Base-by-base conservation (phyloP, 1,139 yeast species). In the Yamadazyma buinensis region DNA sequence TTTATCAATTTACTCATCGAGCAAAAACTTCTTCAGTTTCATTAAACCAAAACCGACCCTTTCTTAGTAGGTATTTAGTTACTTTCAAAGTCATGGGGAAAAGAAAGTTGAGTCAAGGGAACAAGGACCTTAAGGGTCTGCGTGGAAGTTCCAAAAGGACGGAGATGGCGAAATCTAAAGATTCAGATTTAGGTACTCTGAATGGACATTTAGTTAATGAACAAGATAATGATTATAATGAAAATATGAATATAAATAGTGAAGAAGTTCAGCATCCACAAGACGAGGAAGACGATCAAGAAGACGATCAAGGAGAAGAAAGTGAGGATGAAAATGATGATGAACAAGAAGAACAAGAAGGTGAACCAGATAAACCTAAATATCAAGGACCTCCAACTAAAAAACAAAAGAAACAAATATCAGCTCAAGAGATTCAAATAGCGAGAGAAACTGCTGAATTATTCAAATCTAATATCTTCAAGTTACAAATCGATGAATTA, bases 381-480 rank as follows among this genome's bases (percentile, higher is more conserved):
- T 21, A 33, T 13, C 15, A 32, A 10, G 41, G 39, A 3, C 56
- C 48, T 15, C 59, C 62, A 5, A 55, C 60, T n/a, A 44, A 45
- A 28, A 66, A 61, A 39, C 70, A 63, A 37, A 55, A 52, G 40
- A 61, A 60, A 35, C 68, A 64, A 45, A 58, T 80, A 23, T 70
- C 87, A 0, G 86, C 95, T 1, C 92, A 86, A 49, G 96, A 92
- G 39, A 79, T 90, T 30, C 96, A 90, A 52, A 72, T 84, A 3
- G 96, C 97, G 0, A 72, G 95, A 49, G 97, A 90, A 55, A 85
- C 97, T 0, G 94, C 95, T 0, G 97, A 88, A 54, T 65, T 90
- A 33, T 92, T 90, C 75, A 87, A 88, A 53, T 87, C 96, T 11
- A 90, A 90, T 58, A 87, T 92, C 38, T 90, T 92, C 76, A 92